Percentiles rank a stretch among this genome's conserved stretches.
These are phyloP conservation scores for Fusarium kyushuense DNA, from an alignment of 2,329 filamentous ascomycete species.

Conservation along the genomic window DNA sequence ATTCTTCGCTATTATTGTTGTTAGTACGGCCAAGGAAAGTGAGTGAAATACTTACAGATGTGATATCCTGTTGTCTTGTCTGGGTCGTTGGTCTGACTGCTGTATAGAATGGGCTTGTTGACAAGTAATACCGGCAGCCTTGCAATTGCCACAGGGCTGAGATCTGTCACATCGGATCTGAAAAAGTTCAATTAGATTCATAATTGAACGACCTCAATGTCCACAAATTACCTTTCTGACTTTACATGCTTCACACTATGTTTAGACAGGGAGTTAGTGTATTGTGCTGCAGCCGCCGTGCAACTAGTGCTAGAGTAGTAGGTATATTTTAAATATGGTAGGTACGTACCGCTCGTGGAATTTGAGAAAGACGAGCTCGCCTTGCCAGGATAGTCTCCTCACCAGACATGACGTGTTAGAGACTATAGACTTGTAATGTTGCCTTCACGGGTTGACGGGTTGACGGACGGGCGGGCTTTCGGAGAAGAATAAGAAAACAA, in stretches of 20 bases:
- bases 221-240: conserved; percentile 28
- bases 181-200: background rate
- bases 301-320: background rate
- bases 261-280: conserved; percentile 5
- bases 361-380: conserved; percentile 23
- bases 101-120: conserved; percentile 24
- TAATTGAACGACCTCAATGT: background rate
- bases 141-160: conserved; percentile 33
- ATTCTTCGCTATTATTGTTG: conserved; percentile 17
- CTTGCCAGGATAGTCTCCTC: conserved; percentile 35
- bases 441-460: conserved; percentile 5
- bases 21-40: background rate
- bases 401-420: conserved; percentile 17
- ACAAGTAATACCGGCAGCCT: conserved; percentile 29
- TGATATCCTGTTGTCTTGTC: conserved; percentile 23
- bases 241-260: conserved; percentile 37
- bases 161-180: conserved; percentile 36
- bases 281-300: background rate
- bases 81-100: conserved; percentile 23
- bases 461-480: conserved; percentile 16
- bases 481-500: background rate
- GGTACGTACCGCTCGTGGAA: conserved; percentile 34
- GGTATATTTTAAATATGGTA: background rate
- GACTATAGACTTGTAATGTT: background rate
- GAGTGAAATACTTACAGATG: conserved; percentile 14